Percentiles rank a stretch among this genome's conserved stretches.
phyloP scores from a whole-genome alignment of 345 rosid species.

The Brassica nigra region DNA sequence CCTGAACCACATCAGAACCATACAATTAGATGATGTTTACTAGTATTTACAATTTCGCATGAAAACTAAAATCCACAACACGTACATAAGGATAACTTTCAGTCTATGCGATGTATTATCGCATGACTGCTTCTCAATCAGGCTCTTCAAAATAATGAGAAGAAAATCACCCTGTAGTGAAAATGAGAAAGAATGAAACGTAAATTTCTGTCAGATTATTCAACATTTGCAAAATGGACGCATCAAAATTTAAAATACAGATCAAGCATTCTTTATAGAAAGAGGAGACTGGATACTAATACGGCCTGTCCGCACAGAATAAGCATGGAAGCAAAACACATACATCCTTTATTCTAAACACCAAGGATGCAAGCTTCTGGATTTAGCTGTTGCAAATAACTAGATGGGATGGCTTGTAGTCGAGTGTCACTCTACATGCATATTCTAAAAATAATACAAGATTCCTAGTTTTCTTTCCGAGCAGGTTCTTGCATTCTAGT shows the following conservation, averaged over 20 bases:
- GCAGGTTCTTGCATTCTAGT: slow-evolving; percentile 6
- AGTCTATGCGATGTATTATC: slow-evolving; percentile 49
- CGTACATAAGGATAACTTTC: slow-evolving; percentile 91
- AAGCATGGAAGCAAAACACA: slow-evolving; percentile 2
- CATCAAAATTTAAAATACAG: slow-evolving; percentile 5
- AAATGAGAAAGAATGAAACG: slow-evolving; percentile 1
- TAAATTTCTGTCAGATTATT: background rate
- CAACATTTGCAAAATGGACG: slow-evolving; percentile 3
- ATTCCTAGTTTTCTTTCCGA: background rate
- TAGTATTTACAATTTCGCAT: background rate
- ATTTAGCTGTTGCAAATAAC: background rate
- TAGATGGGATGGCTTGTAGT: background rate
- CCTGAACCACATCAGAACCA: slow-evolving; percentile 49
- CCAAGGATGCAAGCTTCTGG: slow-evolving; percentile 21
- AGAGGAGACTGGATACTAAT: slow-evolving; percentile 7
- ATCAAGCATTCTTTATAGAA: slow-evolving; percentile 22
- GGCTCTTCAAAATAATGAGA: slow-evolving; percentile 84
- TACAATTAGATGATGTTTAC: slow-evolving; percentile 6
- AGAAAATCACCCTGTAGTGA: slow-evolving; percentile 82
- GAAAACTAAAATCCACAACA: slow-evolving; percentile 19
- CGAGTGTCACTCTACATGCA: background rate
- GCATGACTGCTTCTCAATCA: slow-evolving; percentile 78
- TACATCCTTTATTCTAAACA: slow-evolving; percentile 5
- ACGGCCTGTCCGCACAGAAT: slow-evolving; percentile 1
- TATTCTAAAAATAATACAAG: background rate